These are phyloP conservation scores for Trametes versicolor DNA, from an alignment of 1,284 basidiomycete genomes.

Conservation along the genomic window DNA sequence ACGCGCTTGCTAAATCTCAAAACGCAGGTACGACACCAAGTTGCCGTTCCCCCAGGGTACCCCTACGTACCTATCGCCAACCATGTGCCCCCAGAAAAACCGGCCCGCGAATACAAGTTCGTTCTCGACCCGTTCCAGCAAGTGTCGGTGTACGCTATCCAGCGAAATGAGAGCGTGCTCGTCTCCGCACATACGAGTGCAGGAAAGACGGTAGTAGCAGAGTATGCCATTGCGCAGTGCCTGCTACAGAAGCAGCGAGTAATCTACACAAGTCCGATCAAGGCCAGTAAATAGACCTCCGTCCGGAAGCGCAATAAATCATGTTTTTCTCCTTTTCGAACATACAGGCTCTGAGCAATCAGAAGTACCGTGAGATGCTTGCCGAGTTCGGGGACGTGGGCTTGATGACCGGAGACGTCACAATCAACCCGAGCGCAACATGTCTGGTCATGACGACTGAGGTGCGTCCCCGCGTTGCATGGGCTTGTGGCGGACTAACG, in stretches of 20 bases:
- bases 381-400: constrained; percentile 98
- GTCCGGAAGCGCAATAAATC: constrained; percentile 37
- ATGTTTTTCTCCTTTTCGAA: constrained; percentile 32
- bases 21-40: constrained; percentile 88
- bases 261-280: constrained; percentile 99
- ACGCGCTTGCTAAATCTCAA: background rate
- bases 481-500: background rate
- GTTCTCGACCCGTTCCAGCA: constrained; percentile 97
- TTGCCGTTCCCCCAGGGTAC: constrained; percentile 94
- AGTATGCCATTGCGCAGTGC: constrained; percentile 99
- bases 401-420: constrained; percentile 99
- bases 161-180: constrained; percentile 96
- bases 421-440: constrained; percentile 96
- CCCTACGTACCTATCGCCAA: constrained; percentile 92
- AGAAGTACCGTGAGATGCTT: constrained; percentile 98
- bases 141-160: constrained; percentile 94
- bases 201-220: constrained; percentile 98
- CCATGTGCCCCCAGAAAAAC: constrained; percentile 93
- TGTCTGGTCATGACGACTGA: constrained; percentile 99
- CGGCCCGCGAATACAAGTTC: constrained; percentile 95
- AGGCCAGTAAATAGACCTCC: constrained; percentile 66
- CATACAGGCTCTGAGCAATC: constrained; percentile 91
- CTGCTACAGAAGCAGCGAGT: constrained; percentile 93
- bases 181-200: constrained; percentile 99
- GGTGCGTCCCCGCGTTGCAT: constrained; percentile 55